Base-by-base conservation (phyloP, 2,329 filamentous ascomycete genomes). In the Trichoderma koningiopsis region DNA sequence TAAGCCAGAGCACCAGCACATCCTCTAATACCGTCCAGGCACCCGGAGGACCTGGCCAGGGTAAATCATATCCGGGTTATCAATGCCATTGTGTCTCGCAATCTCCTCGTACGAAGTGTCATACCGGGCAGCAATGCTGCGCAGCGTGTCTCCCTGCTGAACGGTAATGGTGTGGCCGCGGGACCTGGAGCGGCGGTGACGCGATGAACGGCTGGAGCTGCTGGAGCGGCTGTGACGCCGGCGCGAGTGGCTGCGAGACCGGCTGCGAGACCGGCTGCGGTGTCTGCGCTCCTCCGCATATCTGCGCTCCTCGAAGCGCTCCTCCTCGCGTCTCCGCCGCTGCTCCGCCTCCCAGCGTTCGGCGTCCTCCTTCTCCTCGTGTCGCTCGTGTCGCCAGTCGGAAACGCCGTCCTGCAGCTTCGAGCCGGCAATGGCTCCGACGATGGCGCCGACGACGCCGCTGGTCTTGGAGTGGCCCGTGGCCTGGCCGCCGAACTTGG, bases 21-120 rank as follows among this genome's bases (percentile, higher is more conserved):
- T 4, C 11, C 49, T 52, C 31, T 64, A 29, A 53, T 53, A n/a
- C 1, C 52, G 59, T 19, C 52, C 75, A 10, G 81, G 80, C 0
- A 83, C 69, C 65, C 78, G 74, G 2, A 83, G 75, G 2, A 75
- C 76, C 74, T 83, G 81, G 2, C 81, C 81, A 0, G 81, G 81
- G 70, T 81, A 81, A 70, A 83, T 83, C 74, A 81, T 69, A 55
- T 83, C 81, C 6, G 81, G 79, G 72, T 83, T 82, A 67, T 72
- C 55, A 68, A 83, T 79, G 71, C 76, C 76, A 72, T 83, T 83
- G 40, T 74, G 75, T 24, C 78, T 73, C 11, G 79, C 80, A 47
- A 83, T 77, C 29, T 82, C 81, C 40, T 83, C 79, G 43, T 77
- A 82, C 19, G 74, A 76, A 59, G 73, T 73, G 62, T 75, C 74